Evolutionary conservation across 306 rosid species (phyloP), one percentile per base, ranked within the genome.

Genomic region (Citrullus colocynthis): DNA sequence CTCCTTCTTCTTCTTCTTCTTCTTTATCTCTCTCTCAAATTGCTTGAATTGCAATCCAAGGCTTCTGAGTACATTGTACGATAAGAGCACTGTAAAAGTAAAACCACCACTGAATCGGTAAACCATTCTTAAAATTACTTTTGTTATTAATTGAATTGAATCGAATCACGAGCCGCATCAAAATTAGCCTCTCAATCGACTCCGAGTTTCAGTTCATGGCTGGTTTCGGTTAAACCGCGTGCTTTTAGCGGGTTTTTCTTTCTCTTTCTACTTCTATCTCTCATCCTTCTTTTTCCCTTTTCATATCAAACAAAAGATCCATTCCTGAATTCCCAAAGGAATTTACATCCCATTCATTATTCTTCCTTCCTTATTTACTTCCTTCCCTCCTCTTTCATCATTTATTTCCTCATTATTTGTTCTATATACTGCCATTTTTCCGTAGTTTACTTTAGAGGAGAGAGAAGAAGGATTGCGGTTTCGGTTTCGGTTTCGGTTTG

Each of bases 151-250:
- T 13, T 32, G 44, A 16, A 63, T 16, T 62, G 8, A 5, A 51
- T 51, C 15, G 57, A 34, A 36, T 63, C 44, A 16, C 70, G 20
- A 36, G 48, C 72, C 44, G 42, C 71, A 28, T 48, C 56, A 70
- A 70, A 69, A n/a, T 20, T 11, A 42, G 75, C n/a, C 28, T 37
- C 28, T 28, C 32, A 72, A 63, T 36, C 66, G 17, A 5, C 18
- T 45, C 42, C 20, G 45, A 52, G 48, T 51, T 13, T 24, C 30
- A 18, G 28, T 39, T 52, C 12, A n/a, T 56, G 66, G n/a, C 36
- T 20, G 66, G 79, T 58, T 58, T 72, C 60, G 4, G 45, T 76
- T 76, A 76, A 76, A 57, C 79, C 49, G 79, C 79, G 79, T 76
- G 79, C 79, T 57, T 76, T 76, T 58, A 76, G 69, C 79, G 79